A percentile compares a stretch with the other conserved stretches of the same genome.
These are phyloP conservation scores for Leucosporidium creatinivorum DNA, from an alignment of 768 basidiomycete genomes.

Conservation along the genomic window DNA sequence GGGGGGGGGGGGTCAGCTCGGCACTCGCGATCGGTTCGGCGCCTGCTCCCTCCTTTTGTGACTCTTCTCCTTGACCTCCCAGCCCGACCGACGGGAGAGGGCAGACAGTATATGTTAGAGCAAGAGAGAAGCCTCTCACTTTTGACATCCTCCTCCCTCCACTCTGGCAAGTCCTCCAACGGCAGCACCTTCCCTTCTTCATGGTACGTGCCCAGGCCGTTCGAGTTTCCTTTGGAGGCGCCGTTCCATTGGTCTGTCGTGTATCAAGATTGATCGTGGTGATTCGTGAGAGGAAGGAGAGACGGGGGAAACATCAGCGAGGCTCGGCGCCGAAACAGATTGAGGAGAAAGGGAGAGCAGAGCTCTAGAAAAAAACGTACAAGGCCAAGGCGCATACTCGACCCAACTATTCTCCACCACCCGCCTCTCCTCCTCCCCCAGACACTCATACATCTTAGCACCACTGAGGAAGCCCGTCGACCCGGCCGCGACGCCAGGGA, in stretches of 20 bases:
- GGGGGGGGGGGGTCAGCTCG: too few relatives aligned
- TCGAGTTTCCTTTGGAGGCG: constrained; percentile 4
- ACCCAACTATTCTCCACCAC: background rate
- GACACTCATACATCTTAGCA: background rate
- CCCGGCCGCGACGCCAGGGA: background rate
- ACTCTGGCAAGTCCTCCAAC: background rate
- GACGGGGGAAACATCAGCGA: background rate
- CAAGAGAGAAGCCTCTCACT: too few relatives aligned
- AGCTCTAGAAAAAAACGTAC: background rate
- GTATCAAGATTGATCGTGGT: too few relatives aligned
- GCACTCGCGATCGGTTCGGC: too few relatives aligned
- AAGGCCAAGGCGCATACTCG: constrained; percentile 8
- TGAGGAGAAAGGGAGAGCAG: too few relatives aligned
- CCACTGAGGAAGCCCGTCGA: background rate
- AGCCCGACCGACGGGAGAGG: background rate
- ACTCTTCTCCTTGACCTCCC: too few relatives aligned
- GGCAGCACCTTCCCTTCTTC: background rate
- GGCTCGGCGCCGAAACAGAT: too few relatives aligned
- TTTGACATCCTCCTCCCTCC: background rate
- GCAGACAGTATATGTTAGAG: too few relatives aligned
- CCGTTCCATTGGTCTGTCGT: constrained; percentile 7
- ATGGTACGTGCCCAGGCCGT: background rate
- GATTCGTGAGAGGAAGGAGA: too few relatives aligned
- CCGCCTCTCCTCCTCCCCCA: background rate
- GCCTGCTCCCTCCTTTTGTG: too few relatives aligned